These are phyloP conservation scores for Mucor racemosus DNA, from an alignment of 371 early-diverging fungal genomes.

Conservation along the genomic window DNA sequence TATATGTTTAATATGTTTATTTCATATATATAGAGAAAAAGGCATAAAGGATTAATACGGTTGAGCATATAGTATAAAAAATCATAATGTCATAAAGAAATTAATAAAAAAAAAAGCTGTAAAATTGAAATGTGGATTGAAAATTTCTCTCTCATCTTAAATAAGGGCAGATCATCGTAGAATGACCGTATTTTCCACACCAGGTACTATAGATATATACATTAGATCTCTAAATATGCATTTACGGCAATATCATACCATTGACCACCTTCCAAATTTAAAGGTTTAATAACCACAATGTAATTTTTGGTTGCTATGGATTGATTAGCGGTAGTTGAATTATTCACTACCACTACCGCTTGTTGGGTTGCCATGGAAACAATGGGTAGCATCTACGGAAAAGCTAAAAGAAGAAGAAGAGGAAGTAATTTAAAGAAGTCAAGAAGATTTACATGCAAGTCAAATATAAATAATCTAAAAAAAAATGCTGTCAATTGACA, in stretches of 20 bases:
- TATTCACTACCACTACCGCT: background rate
- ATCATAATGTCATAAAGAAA: background rate
- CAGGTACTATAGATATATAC: background rate
- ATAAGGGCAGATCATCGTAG: background rate
- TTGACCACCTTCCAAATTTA: constrained; percentile 17
- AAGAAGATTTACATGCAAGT: background rate
- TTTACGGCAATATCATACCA: background rate
- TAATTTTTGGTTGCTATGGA: background rate
- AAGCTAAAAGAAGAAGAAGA: background rate
- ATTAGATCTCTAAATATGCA: background rate
- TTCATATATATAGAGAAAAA: background rate
- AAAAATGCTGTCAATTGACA: constrained; percentile 15
- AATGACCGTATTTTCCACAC: constrained; percentile 16
- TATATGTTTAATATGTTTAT: background rate
- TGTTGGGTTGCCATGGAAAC: background rate
- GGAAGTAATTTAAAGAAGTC: background rate
- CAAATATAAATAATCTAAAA: background rate
- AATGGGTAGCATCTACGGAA: background rate
- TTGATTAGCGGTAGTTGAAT: background rate
- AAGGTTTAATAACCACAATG: background rate
- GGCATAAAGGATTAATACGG: background rate
- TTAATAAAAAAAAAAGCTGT: background rate
- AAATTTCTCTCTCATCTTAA: background rate
- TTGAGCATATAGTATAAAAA: background rate
- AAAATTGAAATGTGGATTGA: background rate